These are phyloP conservation scores for Fusarium sarcochroum DNA, from an alignment of 2,329 filamentous ascomycete species.

Conservation along the genomic window DNA sequence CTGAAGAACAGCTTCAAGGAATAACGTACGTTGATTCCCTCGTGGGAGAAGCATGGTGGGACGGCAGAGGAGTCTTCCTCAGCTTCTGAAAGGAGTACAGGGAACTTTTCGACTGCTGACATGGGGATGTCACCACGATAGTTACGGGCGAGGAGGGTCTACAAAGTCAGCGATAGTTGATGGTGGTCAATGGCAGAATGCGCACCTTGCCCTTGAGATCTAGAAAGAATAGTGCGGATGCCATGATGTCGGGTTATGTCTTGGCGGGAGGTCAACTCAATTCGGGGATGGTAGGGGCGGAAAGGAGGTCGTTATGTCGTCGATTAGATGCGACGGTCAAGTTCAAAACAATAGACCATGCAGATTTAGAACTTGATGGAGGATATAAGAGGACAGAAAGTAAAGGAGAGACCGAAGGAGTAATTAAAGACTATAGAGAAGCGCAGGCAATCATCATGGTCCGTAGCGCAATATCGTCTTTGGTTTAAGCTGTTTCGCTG, in stretches of 20 bases:
- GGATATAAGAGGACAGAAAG: conserved; percentile 7
- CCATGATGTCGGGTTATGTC: conserved; percentile 73
- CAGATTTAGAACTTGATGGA: conserved; percentile 16
- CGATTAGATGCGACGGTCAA: conserved; percentile 44
- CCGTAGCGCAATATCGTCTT: conserved; percentile 27
- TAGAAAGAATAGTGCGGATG: conserved; percentile 97
- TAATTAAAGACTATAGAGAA: conserved; percentile 42
- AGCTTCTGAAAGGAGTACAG: conserved; percentile 93
- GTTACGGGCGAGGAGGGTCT: conserved; percentile 98
- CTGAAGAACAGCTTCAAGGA: conserved; percentile 15
- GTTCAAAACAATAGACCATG: conserved; percentile 34
- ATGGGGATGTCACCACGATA: conserved; percentile 99
- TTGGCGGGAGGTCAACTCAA: conserved; percentile 23
- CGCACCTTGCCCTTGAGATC: conserved; percentile 98
- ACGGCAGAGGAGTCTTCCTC: conserved; percentile 99
- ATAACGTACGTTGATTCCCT: conserved; percentile 91
- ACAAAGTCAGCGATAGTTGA: conserved; percentile 32
- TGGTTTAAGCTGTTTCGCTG: conserved; percentile 43
- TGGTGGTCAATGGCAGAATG: conserved; percentile 7
- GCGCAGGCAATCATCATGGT: conserved; percentile 47
- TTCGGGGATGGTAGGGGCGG: conserved; percentile 35
- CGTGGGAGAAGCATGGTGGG: conserved; percentile 96
- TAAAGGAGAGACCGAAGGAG: conserved; percentile 20
- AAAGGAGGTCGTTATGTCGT: conserved; percentile 47
- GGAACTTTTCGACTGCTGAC: conserved; percentile 99